phyloP scores from a whole-genome alignment of 140 eudicot genomes.

The Oenanthe javanica region DNA sequence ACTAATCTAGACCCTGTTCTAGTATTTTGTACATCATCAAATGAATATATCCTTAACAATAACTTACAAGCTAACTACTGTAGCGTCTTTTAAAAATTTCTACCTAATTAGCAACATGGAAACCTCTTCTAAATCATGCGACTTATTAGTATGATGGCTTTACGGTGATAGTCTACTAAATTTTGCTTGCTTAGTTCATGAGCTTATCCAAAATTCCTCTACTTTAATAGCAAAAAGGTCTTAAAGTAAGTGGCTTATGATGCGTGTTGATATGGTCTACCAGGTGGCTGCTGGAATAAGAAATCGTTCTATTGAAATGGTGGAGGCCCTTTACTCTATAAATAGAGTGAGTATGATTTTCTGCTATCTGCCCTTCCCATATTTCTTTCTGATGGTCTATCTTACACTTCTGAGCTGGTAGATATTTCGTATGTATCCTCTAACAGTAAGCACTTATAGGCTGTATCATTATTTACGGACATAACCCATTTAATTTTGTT shows the following conservation, averaged over 20 bases:
- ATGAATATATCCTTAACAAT: no score
- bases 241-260: not conserved
- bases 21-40: no score
- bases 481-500: not conserved
- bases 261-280: slow-evolving; percentile 15
- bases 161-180: not conserved
- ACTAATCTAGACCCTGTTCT: no score
- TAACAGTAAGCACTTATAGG: not conserved
- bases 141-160: not conserved
- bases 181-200: not conserved
- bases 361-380: not conserved
- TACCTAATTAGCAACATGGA: not conserved
- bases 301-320: slow-evolving; percentile 80
- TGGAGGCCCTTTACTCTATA: slow-evolving; percentile 88
- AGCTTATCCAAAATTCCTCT: not conserved
- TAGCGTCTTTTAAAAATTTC: not conserved
- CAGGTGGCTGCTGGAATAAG: slow-evolving; percentile 73
- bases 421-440: not conserved
- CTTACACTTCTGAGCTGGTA: not conserved
- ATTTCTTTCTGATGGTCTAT: not conserved
- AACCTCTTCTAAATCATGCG: not conserved
- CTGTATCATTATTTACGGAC: not conserved
- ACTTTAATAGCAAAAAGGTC: not conserved
- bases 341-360: slow-evolving; percentile 50
- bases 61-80: slow-evolving; percentile 14